Conservation (phyloP, 2,329 filamentous ascomycete species). For the Fusarium albidum region DNA sequence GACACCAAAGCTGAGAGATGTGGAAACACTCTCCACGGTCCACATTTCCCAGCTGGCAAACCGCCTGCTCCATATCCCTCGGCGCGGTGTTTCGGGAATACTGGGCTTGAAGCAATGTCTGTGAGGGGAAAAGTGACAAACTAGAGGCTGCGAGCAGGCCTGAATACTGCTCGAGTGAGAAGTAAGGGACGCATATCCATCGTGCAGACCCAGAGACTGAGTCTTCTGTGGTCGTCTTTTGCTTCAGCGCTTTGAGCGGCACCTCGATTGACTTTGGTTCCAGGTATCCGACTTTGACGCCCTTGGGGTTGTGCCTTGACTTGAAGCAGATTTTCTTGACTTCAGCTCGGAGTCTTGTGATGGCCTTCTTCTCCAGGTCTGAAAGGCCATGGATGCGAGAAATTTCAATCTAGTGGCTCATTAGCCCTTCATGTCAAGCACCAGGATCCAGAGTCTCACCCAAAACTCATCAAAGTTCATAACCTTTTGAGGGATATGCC, state of each 20-base stretch:
- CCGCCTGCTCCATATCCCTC: conserved; percentile 57
- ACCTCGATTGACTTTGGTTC: conserved; percentile 51
- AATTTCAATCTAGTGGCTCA: conserved; percentile 43
- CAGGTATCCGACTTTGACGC: conserved; percentile 51
- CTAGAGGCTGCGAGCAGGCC: conserved; percentile 45
- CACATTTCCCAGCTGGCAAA: conserved; percentile 49
- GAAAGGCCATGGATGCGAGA: conserved; percentile 45
- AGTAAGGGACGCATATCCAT: conserved; percentile 59
- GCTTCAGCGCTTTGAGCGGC: conserved; percentile 39
- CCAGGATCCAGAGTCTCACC: conserved; percentile 33
- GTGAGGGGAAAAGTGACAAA: conserved; percentile 49
- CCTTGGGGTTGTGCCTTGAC: conserved; percentile 47
- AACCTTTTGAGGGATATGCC: conserved; percentile 49
- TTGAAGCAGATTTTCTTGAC: conserved; percentile 50
- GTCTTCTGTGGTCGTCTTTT: conserved; percentile 20
- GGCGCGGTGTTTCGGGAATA: conserved; percentile 49
- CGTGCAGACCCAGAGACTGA: conserved; percentile 34
- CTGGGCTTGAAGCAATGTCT: conserved; percentile 54
- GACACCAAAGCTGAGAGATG: conserved; percentile 57
- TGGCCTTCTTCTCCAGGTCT: conserved; percentile 44
- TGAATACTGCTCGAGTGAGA: conserved; percentile 54
- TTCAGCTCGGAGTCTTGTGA: conserved; percentile 48
- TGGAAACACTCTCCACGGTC: conserved; percentile 54
- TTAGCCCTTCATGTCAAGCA: background rate
- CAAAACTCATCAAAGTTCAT: conserved; percentile 55